phyloP scores from a whole-genome alignment of 495 filamentous ascomycete species.

The Wilcoxina mikolae region DNA sequence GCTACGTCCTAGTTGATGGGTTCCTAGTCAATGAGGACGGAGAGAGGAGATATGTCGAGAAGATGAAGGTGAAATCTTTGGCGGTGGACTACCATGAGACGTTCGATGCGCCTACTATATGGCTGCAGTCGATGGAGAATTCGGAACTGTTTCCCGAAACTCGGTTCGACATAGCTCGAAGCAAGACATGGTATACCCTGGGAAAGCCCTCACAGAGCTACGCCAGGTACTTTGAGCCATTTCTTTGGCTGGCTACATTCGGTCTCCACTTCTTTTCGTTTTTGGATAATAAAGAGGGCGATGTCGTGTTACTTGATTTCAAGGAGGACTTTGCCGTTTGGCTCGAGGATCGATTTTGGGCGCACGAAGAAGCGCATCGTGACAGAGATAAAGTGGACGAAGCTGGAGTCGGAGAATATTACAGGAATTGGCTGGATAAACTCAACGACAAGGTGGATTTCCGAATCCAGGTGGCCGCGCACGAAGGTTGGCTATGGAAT shows the following conservation, averaged over 20 bases:
- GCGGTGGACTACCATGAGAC: slow-evolving; percentile 38
- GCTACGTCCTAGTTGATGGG: not conserved
- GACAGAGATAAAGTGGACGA: too few species aligned
- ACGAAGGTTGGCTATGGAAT: slow-evolving; percentile 49
- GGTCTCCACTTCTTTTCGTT: slow-evolving; percentile 41
- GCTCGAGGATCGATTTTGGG: slow-evolving; percentile 27
- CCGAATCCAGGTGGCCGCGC: slow-evolving; percentile 38
- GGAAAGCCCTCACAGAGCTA: slow-evolving; percentile 43
- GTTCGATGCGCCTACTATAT: slow-evolving; percentile 35
- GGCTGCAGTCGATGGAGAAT: slow-evolving; percentile 44
- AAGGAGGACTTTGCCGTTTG: slow-evolving; percentile 39
- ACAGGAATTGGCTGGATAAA: slow-evolving; percentile 31
- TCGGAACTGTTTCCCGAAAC: slow-evolving; percentile 35
- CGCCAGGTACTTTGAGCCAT: slow-evolving; percentile 40
- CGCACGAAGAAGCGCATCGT: not conserved
- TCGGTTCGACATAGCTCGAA: not conserved
- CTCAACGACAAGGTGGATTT: slow-evolving; percentile 48
- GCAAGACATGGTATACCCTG: slow-evolving; percentile 44
- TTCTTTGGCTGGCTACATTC: slow-evolving; percentile 52
- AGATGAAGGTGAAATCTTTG: not conserved
- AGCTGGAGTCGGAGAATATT: slow-evolving; percentile 14
- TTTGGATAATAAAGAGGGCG: slow-evolving; percentile 26
- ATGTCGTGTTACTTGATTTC: slow-evolving; percentile 40
- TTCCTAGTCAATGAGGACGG: not conserved
- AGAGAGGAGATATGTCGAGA: not conserved